Evolutionary conservation across 2,329 filamentous ascomycete species (phyloP).

Genomic region (Cryoendolithus antarcticus): DNA sequence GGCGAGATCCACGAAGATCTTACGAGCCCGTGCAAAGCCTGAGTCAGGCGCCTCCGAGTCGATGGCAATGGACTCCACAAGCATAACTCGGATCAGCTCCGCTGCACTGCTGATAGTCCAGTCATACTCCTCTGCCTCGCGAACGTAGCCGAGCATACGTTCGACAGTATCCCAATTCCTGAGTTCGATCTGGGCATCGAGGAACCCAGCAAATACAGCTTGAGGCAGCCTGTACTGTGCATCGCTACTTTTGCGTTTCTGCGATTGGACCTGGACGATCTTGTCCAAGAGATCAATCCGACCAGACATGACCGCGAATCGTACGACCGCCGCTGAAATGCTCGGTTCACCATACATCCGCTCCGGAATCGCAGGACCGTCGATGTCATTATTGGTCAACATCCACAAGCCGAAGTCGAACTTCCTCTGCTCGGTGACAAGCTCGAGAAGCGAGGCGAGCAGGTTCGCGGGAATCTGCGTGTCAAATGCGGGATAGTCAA

Average conservation of each 20-base stretch:
- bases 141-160: slow-evolving; percentile 22
- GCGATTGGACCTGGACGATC: slow-evolving; percentile 8
- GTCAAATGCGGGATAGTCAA: slow-evolving; percentile 34
- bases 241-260: too few species aligned
- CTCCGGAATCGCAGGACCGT: slow-evolving; percentile 40
- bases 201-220: slow-evolving; percentile 16
- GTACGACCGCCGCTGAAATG: slow-evolving; percentile 41
- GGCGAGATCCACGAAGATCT: too few species aligned
- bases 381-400: slow-evolving; percentile 38
- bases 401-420: slow-evolving; percentile 43
- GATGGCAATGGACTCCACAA: not conserved
- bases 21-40: too few species aligned
- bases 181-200: slow-evolving; percentile 31
- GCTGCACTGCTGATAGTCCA: slow-evolving; percentile 14
- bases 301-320: slow-evolving; percentile 40
- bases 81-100: not conserved
- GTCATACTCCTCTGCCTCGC: not conserved
- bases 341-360: slow-evolving; percentile 33
- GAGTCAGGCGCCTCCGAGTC: too few species aligned
- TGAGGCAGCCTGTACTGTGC: slow-evolving; percentile 5
- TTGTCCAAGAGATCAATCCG: slow-evolving; percentile 26
- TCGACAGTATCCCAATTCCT: slow-evolving; percentile 29
- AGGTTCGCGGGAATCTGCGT: slow-evolving; percentile 34
- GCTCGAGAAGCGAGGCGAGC: slow-evolving; percentile 31
- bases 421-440: slow-evolving; percentile 30